phyloP scores from a whole-genome alignment of 2,329 filamentous ascomycete genomes.

The Pseudogymnoascus sp. region DNA sequence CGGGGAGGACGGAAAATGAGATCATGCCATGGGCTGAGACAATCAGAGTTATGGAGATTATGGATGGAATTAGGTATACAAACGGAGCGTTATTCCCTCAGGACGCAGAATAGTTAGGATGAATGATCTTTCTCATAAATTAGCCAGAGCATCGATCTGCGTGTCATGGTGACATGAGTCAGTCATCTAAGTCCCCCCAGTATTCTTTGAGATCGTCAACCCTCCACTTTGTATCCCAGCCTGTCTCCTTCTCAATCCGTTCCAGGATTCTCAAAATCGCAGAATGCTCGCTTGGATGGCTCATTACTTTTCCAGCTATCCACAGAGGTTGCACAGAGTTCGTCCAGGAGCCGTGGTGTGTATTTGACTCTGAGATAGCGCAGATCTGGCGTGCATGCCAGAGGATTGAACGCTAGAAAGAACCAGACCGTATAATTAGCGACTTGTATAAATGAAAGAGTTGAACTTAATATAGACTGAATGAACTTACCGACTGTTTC shows the following conservation, averaged over 20 bases:
- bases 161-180: neutral
- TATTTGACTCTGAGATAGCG: constrained; percentile 47
- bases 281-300: constrained; percentile 37
- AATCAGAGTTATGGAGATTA: too few relatives aligned
- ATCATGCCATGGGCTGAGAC: too few relatives aligned
- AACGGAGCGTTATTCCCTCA: too few relatives aligned
- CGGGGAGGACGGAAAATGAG: too few relatives aligned
- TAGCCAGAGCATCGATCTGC: too few relatives aligned
- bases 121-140: too few relatives aligned
- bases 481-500: constrained; percentile 21
- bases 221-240: constrained; percentile 46
- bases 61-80: too few relatives aligned
- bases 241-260: constrained; percentile 42
- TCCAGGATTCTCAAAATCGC: constrained; percentile 36
- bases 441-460: neutral
- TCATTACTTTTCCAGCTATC: constrained; percentile 45
- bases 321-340: constrained; percentile 50
- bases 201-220: constrained; percentile 38
- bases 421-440: constrained; percentile 18
- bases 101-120: too few relatives aligned
- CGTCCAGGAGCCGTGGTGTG: constrained; percentile 45
- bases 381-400: constrained; percentile 50
- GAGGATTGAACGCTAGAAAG: constrained; percentile 29
- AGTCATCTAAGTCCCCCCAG: constrained; percentile 16
- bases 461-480: neutral